A percentile compares a stretch with the other conserved stretches of the same genome.
These are phyloP conservation scores for Neurospora tetrasperma DNA, from an alignment of 495 filamentous ascomycete species.

Conservation along the genomic window DNA sequence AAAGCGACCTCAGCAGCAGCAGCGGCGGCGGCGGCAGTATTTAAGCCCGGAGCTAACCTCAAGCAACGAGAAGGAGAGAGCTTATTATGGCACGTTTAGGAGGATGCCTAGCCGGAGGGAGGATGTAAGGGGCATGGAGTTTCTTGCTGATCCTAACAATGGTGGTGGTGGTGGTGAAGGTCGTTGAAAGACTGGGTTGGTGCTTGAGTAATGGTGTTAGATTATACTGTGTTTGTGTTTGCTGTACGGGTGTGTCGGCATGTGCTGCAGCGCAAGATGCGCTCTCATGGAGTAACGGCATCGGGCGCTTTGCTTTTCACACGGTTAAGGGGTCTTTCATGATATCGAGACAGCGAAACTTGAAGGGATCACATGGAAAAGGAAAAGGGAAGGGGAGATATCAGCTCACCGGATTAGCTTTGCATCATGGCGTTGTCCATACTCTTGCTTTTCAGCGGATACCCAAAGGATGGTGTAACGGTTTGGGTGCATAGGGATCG, in stretches of 20 bases:
- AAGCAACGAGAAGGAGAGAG: not conserved
- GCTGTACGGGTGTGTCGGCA: not conserved
- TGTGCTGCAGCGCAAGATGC: not conserved
- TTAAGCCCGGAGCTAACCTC: not conserved
- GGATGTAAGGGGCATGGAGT: not conserved
- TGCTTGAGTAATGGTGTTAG: not conserved
- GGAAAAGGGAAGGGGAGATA: not conserved
- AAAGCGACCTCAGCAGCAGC: conserved; percentile 38
- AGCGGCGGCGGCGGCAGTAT: conserved; percentile 22
- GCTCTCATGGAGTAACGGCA: not conserved
- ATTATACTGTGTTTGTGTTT: not conserved
- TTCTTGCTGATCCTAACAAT: not conserved
- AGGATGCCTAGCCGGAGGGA: not conserved
- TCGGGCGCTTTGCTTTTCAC: no score
- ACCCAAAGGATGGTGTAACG: not conserved
- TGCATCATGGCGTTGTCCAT: not conserved
- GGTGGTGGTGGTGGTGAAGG: not conserved
- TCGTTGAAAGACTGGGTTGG: not conserved
- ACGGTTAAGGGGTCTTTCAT: not conserved
- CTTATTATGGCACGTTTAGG: not conserved
- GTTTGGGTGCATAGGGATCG: not conserved
- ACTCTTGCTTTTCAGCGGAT: not conserved
- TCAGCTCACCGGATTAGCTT: not conserved
- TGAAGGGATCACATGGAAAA: not conserved
- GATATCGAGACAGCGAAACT: not conserved